Conservation (phyloP, 129 eudicot species). For the Flaveria ramosissima region DNA sequence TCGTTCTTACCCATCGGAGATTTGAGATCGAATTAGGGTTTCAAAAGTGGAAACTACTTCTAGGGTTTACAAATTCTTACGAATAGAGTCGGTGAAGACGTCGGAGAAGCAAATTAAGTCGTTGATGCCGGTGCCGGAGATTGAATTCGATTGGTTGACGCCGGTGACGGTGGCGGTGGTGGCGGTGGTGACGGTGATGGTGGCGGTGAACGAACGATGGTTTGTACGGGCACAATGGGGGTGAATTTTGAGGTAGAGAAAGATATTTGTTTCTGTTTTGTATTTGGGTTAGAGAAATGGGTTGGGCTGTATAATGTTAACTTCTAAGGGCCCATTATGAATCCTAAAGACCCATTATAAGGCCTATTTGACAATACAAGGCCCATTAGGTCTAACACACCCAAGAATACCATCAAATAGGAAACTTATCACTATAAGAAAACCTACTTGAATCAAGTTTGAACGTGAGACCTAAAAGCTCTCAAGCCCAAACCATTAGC, state of each 20-base stretch:
- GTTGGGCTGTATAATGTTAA: no score
- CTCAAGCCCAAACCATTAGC: no score
- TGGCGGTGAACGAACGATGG: background rate
- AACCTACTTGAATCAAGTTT: no score
- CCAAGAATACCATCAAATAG: no score
- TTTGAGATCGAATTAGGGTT: background rate
- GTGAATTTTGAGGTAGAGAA: background rate
- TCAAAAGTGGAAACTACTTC: background rate
- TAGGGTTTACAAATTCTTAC: slow-evolving; percentile 10
- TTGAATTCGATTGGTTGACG: background rate
- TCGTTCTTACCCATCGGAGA: slow-evolving; percentile 82
- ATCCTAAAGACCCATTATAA: background rate
- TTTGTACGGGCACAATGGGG: background rate
- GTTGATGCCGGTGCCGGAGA: background rate
- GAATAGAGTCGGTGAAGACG: background rate
- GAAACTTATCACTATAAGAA: no score
- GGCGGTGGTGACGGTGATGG: background rate
- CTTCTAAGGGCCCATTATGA: background rate
- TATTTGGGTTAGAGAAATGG: background rate
- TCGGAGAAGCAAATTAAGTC: background rate
- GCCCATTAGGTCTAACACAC: no score
- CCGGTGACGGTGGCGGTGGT: no score
- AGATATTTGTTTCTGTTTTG: background rate
- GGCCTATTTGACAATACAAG: background rate
- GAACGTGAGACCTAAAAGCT: no score